These are phyloP conservation scores for Entelexis paramagnoliae DNA, from an alignment of 1,139 yeast genomes.

Conservation along the genomic window DNA sequence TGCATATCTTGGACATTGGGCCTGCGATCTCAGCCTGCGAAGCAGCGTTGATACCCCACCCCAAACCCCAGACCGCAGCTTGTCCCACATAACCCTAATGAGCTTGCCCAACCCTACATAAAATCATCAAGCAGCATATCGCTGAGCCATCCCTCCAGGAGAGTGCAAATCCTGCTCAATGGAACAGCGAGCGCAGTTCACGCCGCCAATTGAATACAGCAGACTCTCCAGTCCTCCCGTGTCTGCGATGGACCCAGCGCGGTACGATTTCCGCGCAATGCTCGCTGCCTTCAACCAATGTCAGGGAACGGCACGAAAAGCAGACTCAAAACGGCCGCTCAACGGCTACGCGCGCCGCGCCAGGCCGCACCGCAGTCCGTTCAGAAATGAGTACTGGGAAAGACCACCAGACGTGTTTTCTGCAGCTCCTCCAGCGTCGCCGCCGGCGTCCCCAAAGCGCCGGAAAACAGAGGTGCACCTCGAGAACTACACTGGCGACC, in stretches of 20 bases:
- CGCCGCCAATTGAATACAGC: slow-evolving; percentile 1
- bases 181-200: neutral
- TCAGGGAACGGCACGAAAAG: neutral
- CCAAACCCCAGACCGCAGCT: neutral
- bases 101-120: neutral
- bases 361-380: slow-evolving; percentile 3
- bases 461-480: slow-evolving; percentile 1
- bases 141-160: neutral
- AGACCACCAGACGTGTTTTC: neutral
- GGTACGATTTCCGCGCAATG: slow-evolving; percentile 8
- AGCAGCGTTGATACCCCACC: neutral
- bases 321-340: neutral
- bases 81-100: neutral
- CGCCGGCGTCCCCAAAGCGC: slow-evolving; percentile 1
- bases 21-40: neutral
- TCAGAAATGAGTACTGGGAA: neutral
- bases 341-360: neutral
- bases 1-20: neutral
- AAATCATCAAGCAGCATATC: neutral
- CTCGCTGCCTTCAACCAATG: slow-evolving; percentile 5
- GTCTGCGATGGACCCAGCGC: neutral
- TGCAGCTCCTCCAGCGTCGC: neutral
- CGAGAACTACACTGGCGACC: slow-evolving; percentile 1
- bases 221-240: neutral
- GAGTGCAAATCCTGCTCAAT: neutral